These are phyloP conservation scores for Rheum nobile DNA, from an alignment of 148 eudicot genomes.

Conservation along the genomic window DNA sequence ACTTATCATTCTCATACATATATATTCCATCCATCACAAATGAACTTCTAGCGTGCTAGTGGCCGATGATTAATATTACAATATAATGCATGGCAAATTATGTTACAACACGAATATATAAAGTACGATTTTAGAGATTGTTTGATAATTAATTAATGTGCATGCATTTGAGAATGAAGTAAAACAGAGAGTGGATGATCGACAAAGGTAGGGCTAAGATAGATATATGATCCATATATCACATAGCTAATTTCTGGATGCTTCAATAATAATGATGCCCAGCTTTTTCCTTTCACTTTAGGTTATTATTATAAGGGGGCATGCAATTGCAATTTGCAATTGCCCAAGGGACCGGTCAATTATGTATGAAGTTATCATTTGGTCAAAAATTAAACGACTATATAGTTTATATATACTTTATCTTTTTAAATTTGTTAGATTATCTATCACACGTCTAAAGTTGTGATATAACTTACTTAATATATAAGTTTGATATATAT, in stretches of 20 bases:
- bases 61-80: not conserved
- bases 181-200: not conserved
- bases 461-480: too few species aligned
- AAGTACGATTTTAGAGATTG: not conserved
- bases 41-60: not conserved
- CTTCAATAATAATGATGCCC: not conserved
- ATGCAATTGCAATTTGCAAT: not conserved
- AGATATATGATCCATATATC: not conserved
- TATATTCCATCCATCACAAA: not conserved
- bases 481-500: too few species aligned
- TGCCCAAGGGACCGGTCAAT: not conserved
- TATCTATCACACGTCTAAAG: too few species aligned
- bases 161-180: not conserved
- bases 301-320: not conserved
- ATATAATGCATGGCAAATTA: not conserved
- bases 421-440: too few species aligned
- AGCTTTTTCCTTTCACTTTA: conserved; percentile 3
- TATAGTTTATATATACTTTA: not conserved
- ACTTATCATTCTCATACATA: not conserved
- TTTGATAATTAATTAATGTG: not conserved
- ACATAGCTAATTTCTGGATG: not conserved
- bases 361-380: not conserved
- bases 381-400: not conserved
- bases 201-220: not conserved
- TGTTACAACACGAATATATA: not conserved